These are phyloP conservation scores for Draba incana DNA, from an alignment of 345 rosid species.

Conservation along the genomic window DNA sequence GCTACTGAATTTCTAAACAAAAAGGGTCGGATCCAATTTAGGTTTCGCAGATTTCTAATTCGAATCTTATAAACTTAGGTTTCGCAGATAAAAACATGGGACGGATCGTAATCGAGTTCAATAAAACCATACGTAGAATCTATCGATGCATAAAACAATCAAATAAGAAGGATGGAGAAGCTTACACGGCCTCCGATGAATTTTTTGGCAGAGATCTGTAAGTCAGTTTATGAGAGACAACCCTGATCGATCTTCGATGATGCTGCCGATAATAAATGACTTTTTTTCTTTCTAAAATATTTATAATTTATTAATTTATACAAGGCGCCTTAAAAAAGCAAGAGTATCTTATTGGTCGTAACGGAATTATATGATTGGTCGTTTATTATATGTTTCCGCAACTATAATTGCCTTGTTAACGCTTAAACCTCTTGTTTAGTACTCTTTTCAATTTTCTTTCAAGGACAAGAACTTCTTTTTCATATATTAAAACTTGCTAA, in stretches of 20 bases:
- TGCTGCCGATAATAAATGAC: not conserved
- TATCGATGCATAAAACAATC: not conserved
- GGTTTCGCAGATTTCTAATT: no score
- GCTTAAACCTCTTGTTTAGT: not conserved
- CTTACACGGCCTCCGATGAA: slow-evolving; percentile 9
- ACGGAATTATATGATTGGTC: not conserved
- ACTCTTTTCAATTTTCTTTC: no score
- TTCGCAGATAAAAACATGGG: no score
- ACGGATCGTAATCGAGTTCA: no score
- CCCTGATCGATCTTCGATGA: not conserved
- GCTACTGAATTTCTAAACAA: no score
- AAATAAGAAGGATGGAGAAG: not conserved
- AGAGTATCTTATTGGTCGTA: slow-evolving; percentile 6
- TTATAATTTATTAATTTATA: not conserved
- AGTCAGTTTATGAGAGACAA: not conserved
- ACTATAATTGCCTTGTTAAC: not conserved
- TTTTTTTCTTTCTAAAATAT: not conserved
- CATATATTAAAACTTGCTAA: no score
- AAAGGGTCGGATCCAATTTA: no score
- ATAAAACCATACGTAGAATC: no score
- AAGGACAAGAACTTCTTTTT: no score
- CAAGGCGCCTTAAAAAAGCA: not conserved
- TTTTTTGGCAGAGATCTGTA: not conserved
- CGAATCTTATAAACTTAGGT: no score
- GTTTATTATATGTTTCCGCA: not conserved